phyloP scores from a whole-genome alignment of 805 yeast genomes.

The Suhomyces sp. region DNA sequence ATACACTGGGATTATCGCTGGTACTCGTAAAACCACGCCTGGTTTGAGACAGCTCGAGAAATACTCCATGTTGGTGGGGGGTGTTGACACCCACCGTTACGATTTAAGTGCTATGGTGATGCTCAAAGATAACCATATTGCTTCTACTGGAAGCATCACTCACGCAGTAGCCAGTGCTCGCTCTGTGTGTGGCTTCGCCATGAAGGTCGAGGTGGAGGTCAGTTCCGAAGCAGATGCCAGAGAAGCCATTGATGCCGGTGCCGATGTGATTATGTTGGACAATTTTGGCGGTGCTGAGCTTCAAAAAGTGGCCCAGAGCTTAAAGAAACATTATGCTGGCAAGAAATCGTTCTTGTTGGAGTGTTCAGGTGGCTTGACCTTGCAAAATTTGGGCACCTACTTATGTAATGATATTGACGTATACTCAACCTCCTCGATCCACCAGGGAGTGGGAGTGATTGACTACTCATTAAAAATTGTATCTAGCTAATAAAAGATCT shows the following conservation, averaged over 20 bases:
- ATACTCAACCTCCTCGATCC: conserved; percentile 87
- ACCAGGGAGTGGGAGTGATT: conserved; percentile 82
- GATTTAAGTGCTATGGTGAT: conserved; percentile 92
- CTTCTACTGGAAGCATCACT: conserved; percentile 91
- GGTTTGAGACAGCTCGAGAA: conserved; percentile 86
- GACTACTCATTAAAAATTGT: conserved; percentile 81
- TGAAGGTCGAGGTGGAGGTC: conserved; percentile 91
- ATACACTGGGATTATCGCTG: conserved; percentile 83
- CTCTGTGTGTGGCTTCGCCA: conserved; percentile 80
- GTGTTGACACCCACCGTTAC: conserved; percentile 88
- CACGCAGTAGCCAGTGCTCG: conserved; percentile 76
- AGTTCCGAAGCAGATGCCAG: conserved; percentile 80
- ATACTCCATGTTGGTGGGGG: conserved; percentile 93
- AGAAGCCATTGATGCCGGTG: conserved; percentile 93
- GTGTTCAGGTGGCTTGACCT: conserved; percentile 87
- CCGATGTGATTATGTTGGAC: conserved; percentile 93
- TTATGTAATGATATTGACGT: conserved; percentile 80
- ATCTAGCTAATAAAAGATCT: no score
- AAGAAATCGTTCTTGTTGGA: conserved; percentile 62
- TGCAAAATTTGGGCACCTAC: conserved; percentile 60
- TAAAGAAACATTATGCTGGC: conserved; percentile 57
- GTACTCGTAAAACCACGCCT: conserved; percentile 97
- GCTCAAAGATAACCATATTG: conserved; percentile 92
- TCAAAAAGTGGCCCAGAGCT: conserved; percentile 57
- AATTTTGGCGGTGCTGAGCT: conserved; percentile 72